Percentiles rank a stretch among this genome's conserved stretches.
Evolutionary conservation across 768 basidiomycete genomes (phyloP).

Genomic region (Tricholoma furcatifolium): DNA sequence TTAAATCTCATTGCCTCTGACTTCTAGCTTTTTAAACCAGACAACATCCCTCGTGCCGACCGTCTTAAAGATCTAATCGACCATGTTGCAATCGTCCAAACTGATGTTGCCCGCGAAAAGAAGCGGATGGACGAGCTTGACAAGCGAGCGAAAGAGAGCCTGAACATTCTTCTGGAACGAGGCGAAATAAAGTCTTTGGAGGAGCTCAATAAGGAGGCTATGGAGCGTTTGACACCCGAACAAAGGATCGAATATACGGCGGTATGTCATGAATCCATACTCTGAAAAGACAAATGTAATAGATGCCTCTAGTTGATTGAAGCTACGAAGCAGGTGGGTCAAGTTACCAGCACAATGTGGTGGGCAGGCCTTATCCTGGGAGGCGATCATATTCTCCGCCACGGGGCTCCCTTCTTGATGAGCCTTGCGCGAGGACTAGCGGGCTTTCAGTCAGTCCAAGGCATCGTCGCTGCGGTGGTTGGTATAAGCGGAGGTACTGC

Average conservation of each 20-base stretch:
- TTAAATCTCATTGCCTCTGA: not conserved
- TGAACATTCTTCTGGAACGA: not conserved
- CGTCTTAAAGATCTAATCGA: conserved; percentile 1
- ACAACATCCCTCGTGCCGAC: conserved; percentile 1
- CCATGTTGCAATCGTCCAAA: conserved; percentile 4
- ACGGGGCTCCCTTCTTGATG: not conserved
- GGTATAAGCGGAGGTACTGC: not conserved
- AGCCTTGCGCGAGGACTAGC: not conserved
- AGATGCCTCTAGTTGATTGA: not conserved
- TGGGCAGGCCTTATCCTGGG: conserved; percentile 2
- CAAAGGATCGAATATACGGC: conserved; percentile 1
- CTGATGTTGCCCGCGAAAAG: conserved; percentile 1
- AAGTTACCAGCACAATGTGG: not conserved
- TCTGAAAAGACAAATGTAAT: not conserved
- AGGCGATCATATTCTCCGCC: not conserved
- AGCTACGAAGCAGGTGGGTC: conserved; percentile 1
- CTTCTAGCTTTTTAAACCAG: not conserved
- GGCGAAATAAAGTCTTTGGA: conserved; percentile 3
- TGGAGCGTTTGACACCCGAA: conserved; percentile 1
- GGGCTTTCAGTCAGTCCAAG: not conserved
- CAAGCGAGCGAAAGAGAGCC: not conserved
- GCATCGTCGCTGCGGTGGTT: not conserved
- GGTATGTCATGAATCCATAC: not conserved
- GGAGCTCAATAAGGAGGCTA: conserved; percentile 1
- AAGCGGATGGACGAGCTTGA: conserved; percentile 1